Evolutionary conservation across 2,329 filamentous ascomycete genomes (phyloP), one percentile per base, ranked within the genome.

Genomic region (Colletotrichum nymphaeae): DNA sequence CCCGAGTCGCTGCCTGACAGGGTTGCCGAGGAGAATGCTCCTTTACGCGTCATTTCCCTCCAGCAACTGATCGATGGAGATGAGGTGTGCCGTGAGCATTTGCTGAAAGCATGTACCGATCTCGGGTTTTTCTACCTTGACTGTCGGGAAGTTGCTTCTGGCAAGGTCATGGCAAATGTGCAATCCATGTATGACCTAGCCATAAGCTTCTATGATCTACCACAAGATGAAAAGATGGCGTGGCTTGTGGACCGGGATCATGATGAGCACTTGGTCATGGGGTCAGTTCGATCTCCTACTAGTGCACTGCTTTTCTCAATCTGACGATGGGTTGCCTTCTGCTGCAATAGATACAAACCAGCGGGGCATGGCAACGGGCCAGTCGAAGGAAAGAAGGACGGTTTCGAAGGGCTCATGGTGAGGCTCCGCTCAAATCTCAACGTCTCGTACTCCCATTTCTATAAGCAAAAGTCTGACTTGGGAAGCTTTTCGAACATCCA

Each of bases 161-260:
- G 66, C 9, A 49, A 30, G 35, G 35, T 68, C 8, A 63, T 68
- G 57, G 22, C 28, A 24, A 58, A 63, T 11, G 66, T 68, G 2
- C 57, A 68, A 55, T 4, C 32, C 11, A 63, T 68, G 66, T 68
- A 68, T 37, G 30, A 46, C 4, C 22, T 68, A 24, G 66, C 66
- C 3, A 37, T 28, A 3, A 68, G 56, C 30, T 68, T 68, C n/a
- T 68, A 68, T 28, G 46, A 68, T 11, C 32, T 63, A n/a, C 49
- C 66, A 2, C 57, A 63, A 12, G 46, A 63, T 9, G 37, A 53
- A 24, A 68, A 68, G 14, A 55, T 49, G 28, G 28, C 5, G 11
- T 68, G 66, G 66, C 57, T 68, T 12, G 66, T 68, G 1, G 66
- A 68, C 16, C 62, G 66, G 55, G 66, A 68, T 52, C 66, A 68